A percentile compares a stretch with the other conserved stretches of the same genome.
Evolutionary conservation across 352 stramenopile genomes (phyloP).

Genomic region (Peronospora tabacina): DNA sequence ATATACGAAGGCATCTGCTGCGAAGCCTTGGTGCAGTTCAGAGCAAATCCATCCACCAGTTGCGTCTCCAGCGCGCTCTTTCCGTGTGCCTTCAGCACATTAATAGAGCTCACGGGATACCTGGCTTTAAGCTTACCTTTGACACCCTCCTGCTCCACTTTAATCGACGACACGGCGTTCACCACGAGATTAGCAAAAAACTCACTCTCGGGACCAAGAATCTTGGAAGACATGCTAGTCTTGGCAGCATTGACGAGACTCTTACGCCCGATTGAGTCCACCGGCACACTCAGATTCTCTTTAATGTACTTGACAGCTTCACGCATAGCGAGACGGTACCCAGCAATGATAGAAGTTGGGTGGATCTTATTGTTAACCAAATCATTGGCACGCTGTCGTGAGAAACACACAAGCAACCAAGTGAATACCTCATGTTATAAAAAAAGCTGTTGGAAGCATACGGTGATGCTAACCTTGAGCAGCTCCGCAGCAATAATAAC

Average conservation of each 20-base stretch:
- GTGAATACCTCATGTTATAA: too few relatives aligned
- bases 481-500: conserved; percentile 99
- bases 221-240: conserved; percentile 99
- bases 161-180: conserved; percentile 94
- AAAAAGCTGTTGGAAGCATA: conserved; percentile 6
- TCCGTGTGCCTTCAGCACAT: conserved; percentile 97
- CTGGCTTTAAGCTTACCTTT: conserved; percentile 81
- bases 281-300: conserved; percentile 94
- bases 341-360: conserved; percentile 97
- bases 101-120: conserved; percentile 97
- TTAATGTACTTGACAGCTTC: conserved; percentile 99
- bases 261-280: conserved; percentile 89
- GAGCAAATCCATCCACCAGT: conserved; percentile 93
- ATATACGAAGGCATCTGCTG: conserved; percentile 97
- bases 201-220: conserved; percentile 94
- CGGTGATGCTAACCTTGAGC: conserved; percentile 58
- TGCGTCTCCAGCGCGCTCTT: conserved; percentile 86
- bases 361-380: conserved; percentile 98
- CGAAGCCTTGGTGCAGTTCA: conserved; percentile 95
- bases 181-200: conserved; percentile 98
- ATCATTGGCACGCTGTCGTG: conserved; percentile 89
- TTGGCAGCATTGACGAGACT: conserved; percentile 96
- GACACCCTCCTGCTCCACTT: conserved; percentile 82
- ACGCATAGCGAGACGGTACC: conserved; percentile 98
- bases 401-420: too few relatives aligned